Conservation (phyloP, 192 early-diverging fungal species). For the Backusella tarrabulga region DNA sequence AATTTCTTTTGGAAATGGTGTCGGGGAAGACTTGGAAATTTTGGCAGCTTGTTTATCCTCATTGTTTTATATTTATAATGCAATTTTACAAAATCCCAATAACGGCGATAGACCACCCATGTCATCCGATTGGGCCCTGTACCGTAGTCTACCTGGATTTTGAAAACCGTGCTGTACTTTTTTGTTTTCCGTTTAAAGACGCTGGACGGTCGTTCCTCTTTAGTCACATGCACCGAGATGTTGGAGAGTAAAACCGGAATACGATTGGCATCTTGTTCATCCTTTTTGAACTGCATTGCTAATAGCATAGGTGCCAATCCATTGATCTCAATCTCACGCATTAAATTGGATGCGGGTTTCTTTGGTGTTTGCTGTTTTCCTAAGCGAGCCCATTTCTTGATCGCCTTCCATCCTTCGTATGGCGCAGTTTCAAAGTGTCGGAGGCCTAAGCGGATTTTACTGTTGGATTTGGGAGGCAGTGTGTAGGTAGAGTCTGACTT, state of each 20-base stretch:
- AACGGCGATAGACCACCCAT: constrained; percentile 28
- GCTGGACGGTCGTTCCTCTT: background rate
- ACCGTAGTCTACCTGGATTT: constrained; percentile 9
- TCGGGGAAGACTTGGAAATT: constrained; percentile 21
- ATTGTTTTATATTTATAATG: constrained; percentile 26
- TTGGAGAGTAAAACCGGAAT: constrained; percentile 26
- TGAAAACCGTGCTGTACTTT: background rate
- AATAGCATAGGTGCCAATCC: constrained; percentile 16
- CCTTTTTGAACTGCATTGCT: constrained; percentile 14
- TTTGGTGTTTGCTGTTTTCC: background rate
- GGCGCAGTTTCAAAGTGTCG: constrained; percentile 3
- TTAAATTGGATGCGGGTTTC: background rate
- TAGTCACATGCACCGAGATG: background rate
- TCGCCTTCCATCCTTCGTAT: background rate
- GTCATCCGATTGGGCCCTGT: constrained; percentile 1
- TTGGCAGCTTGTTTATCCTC: constrained; percentile 2
- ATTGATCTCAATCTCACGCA: constrained; percentile 7
- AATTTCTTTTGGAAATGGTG: background rate
- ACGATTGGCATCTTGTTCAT: constrained; percentile 12
- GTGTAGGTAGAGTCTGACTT: background rate
- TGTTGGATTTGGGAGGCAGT: background rate
- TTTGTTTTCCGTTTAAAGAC: background rate
- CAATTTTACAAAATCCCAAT: constrained; percentile 33
- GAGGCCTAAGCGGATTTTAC: background rate
- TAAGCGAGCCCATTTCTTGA: background rate